phyloP scores from a whole-genome alignment of 768 basidiomycete genomes.

The Dendrothele bispora region DNA sequence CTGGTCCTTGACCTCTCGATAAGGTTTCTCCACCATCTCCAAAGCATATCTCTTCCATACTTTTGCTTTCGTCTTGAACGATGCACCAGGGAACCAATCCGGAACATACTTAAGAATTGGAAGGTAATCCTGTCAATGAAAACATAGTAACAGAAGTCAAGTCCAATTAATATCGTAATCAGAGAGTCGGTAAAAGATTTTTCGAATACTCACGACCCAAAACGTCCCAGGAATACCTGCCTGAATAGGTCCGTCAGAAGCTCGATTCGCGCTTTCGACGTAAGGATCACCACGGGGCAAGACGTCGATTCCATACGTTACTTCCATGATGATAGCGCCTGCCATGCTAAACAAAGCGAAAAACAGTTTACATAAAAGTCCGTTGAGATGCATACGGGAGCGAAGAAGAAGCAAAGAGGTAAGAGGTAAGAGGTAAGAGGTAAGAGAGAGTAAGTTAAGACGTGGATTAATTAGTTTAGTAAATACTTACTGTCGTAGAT shows the following conservation, averaged over 20 bases:
- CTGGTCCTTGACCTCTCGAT: neutral
- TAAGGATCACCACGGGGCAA: slow-evolving; percentile 31
- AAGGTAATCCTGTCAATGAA: neutral
- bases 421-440: neutral
- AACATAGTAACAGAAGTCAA: neutral
- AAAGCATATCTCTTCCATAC: neutral
- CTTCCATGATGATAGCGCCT: slow-evolving; percentile 31
- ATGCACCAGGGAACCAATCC: slow-evolving; percentile 4
- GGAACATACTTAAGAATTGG: slow-evolving; percentile 7
- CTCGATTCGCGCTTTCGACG: slow-evolving; percentile 30
- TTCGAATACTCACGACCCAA: slow-evolving; percentile 15
- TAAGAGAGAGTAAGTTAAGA: too few relatives aligned
- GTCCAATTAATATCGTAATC: too few relatives aligned
- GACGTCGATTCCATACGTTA: slow-evolving; percentile 38
- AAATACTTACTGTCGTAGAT: slow-evolving; percentile 5
- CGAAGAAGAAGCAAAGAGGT: neutral
- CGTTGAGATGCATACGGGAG: neutral
- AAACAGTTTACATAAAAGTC: neutral
- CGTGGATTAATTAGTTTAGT: too few relatives aligned
- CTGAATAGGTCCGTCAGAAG: slow-evolving; percentile 26
- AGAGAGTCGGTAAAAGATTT: neutral
- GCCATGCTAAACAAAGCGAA: slow-evolving; percentile 18
- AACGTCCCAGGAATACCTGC: slow-evolving; percentile 34
- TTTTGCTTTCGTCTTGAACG: neutral
- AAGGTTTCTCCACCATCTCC: neutral